Conservation (phyloP, 2,329 filamentous ascomycete species). For the Exophiala xenobiotica region DNA sequence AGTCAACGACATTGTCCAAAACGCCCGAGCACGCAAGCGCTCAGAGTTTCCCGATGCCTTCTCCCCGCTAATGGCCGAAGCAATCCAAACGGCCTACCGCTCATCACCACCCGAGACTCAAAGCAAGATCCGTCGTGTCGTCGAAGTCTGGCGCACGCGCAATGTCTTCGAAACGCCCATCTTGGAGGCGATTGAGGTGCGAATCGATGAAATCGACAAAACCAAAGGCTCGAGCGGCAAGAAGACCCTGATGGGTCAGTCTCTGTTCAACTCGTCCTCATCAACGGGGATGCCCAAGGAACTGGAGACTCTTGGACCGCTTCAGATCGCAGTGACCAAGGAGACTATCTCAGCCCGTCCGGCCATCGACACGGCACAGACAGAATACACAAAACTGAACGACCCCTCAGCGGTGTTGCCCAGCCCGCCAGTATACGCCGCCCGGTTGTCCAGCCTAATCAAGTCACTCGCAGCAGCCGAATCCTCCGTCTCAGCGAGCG, state of each 20-base stretch:
- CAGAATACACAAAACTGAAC: slow-evolving; percentile 81
- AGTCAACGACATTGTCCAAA: slow-evolving; percentile 95
- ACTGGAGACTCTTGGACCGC: slow-evolving; percentile 69
- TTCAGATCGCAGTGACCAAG: slow-evolving; percentile 73
- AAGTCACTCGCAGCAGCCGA: slow-evolving; percentile 87
- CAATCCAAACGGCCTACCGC: slow-evolving; percentile 86
- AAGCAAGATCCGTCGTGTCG: slow-evolving; percentile 78
- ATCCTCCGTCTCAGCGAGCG: slow-evolving; percentile 81
- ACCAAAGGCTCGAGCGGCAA: slow-evolving; percentile 45
- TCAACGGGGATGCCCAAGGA: slow-evolving; percentile 66
- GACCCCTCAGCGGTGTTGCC: slow-evolving; percentile 68
- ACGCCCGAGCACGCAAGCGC: slow-evolving; percentile 89
- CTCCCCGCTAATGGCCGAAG: slow-evolving; percentile 86
- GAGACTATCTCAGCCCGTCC: slow-evolving; percentile 66
- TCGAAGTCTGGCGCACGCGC: slow-evolving; percentile 91
- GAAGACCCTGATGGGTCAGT: slow-evolving; percentile 62
- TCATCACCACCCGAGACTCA: slow-evolving; percentile 83
- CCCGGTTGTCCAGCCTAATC: slow-evolving; percentile 82
- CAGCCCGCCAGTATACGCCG: slow-evolving; percentile 85
- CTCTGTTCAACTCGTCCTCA: slow-evolving; percentile 64
- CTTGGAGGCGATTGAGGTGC: slow-evolving; percentile 74
- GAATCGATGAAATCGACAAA: slow-evolving; percentile 68
- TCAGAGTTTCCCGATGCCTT: slow-evolving; percentile 91
- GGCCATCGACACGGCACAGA: slow-evolving; percentile 67
- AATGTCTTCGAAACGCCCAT: slow-evolving; percentile 79